Base-by-base conservation (phyloP, 2,329 filamentous ascomycete genomes). In the Parastagonospora nodorum region DNA sequence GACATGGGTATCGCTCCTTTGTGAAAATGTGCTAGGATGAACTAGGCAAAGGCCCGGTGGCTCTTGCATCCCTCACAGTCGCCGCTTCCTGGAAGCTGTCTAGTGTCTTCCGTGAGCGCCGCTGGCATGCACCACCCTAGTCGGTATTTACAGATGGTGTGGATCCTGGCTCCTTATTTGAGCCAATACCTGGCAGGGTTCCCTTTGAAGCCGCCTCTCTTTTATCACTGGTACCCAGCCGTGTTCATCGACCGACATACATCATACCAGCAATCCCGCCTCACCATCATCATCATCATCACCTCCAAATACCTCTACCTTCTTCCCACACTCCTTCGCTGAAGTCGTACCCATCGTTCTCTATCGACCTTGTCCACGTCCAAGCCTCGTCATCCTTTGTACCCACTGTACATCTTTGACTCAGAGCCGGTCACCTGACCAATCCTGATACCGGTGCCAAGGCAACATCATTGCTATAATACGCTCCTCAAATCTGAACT, bases 121-220 rank as follows among this genome's bases (percentile, higher is more conserved):
- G 45, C 57, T 62, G 48, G 55, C 64, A 69, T 64, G 55, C 63
- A 53, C 59, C 61, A 69, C 68, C 67, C 68, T 66, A 65, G 67
- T 65, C 40, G 71, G 66, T 72, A 71, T 71, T 71, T 72, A 68
- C 66, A 60, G 60, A 67, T 64, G 61, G 61, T 61, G 66, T 39
- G 35, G 35, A 16, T 37, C 35, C 35, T 24, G 62, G 15, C 36
- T 16, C 63, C 33, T 45, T 38, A 52, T 38, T 35, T 45, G 28
- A 56, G 57, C 66, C 69, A 71, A 72, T 72, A 51, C 57, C 60
- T 50, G 38, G 38, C 58, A 51, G 43, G 48, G 53, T 45, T 55
- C 51, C 42, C 50, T 44, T 43, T 31, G 42, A 49, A 55, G 57
- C 56, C 45, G 54, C 57, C 61, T 42, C 15, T 37, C 42, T 45